A percentile compares a stretch with the other conserved stretches of the same genome.
These are phyloP conservation scores for Saturnispora zaruensis DNA, from an alignment of 805 yeast species.

Conservation along the genomic window DNA sequence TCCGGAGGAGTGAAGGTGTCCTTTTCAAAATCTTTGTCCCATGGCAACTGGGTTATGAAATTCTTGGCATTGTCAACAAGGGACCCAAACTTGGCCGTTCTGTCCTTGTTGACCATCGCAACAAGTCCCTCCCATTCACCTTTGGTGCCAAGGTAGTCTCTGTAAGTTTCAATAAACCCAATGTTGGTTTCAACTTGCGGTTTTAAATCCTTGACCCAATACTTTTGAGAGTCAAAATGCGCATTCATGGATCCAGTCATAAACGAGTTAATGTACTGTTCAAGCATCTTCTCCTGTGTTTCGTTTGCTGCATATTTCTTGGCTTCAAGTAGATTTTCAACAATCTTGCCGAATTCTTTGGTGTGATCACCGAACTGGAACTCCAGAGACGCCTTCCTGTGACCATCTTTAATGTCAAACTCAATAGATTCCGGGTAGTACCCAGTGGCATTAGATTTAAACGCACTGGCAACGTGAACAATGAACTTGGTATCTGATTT, in stretches of 20 bases:
- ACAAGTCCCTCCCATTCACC: conserved; percentile 94
- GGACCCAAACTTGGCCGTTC: conserved; percentile 69
- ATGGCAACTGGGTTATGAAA: conserved; percentile 63
- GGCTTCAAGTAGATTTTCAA: conserved; percentile 48
- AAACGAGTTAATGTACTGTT: conserved; percentile 60
- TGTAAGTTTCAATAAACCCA: conserved; percentile 87
- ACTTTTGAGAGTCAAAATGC: conserved; percentile 74
- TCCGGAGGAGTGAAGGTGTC: conserved; percentile 88
- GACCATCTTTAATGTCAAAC: conserved; percentile 31
- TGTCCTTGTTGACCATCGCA: conserved; percentile 81
- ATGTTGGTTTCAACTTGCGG: conserved; percentile 75
- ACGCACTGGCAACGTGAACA: conserved; percentile 63
- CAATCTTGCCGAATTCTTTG: conserved; percentile 54
- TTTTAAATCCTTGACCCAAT: conserved; percentile 82
- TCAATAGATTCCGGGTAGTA: conserved; percentile 47
- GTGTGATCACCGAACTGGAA: conserved; percentile 75
- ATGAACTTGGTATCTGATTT: conserved; percentile 37
- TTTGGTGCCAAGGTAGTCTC: conserved; percentile 85
- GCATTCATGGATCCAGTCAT: conserved; percentile 76
- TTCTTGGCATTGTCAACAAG: conserved; percentile 60
- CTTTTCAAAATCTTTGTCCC: conserved; percentile 71
- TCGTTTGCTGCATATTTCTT: conserved; percentile 60
- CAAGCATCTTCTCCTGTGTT: conserved; percentile 59
- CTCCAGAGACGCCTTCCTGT: conserved; percentile 31
- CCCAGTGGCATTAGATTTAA: conserved; percentile 38